Percentiles rank a stretch among this genome's conserved stretches.
These are phyloP conservation scores for Pseudoneurospora amorphoporcata DNA, from an alignment of 495 filamentous ascomycete genomes.

Conservation along the genomic window DNA sequence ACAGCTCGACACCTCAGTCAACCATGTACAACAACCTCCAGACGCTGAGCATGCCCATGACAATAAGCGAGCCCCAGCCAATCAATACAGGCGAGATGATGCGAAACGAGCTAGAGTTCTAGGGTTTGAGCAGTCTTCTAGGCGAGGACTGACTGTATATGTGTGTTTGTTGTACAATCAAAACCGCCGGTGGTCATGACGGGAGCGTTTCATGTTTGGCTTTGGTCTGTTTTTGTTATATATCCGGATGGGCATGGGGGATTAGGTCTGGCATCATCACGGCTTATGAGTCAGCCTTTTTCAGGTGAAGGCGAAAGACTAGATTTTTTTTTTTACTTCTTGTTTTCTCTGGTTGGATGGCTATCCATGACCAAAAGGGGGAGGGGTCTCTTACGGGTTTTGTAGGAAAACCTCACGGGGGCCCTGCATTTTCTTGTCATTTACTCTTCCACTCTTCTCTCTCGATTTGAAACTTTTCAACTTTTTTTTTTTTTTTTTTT, in stretches of 20 bases:
- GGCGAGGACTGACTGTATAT: constrained; percentile 34
- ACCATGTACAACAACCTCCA: constrained; percentile 39
- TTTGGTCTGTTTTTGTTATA: constrained; percentile 23
- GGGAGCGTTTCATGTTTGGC: constrained; percentile 2
- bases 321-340: background rate
- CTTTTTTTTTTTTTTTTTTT: too few relatives aligned
- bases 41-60: constrained; percentile 48
- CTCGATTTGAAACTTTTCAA: background rate
- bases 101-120: constrained; percentile 8
- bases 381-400: background rate
- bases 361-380: background rate
- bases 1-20: constrained; percentile 21
- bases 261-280: constrained; percentile 3
- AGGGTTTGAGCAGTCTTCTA: constrained; percentile 22
- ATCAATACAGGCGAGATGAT: constrained; percentile 34
- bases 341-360: background rate
- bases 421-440: background rate
- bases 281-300: background rate
- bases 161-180: constrained; percentile 12
- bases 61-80: constrained; percentile 40
- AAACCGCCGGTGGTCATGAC: background rate
- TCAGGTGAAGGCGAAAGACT: background rate
- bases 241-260: background rate
- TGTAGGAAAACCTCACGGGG: background rate
- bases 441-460: background rate